Conservation (phyloP, 2,329 filamentous ascomycete genomes). For the Cytospora paraplurivora region DNA sequence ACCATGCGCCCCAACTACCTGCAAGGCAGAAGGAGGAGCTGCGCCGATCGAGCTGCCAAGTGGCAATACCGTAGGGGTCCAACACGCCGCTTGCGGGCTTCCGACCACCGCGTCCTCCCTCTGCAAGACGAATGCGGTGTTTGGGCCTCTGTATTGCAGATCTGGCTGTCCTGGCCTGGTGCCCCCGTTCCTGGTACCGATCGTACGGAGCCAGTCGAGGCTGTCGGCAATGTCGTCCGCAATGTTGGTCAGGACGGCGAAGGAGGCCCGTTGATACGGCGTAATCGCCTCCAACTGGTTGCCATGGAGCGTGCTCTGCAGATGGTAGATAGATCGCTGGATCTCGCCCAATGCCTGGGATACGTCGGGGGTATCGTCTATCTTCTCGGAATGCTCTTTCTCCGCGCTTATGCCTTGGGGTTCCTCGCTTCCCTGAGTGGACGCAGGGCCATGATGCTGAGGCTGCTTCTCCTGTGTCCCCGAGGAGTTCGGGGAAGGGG, state of each 20-base stretch:
- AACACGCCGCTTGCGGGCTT: background rate
- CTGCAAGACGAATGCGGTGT: background rate
- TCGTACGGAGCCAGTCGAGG: background rate
- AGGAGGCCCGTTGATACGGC: background rate
- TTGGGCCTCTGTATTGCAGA: background rate
- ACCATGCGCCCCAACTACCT: background rate
- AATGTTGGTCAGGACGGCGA: background rate
- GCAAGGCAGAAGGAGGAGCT: background rate
- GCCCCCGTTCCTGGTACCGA: background rate
- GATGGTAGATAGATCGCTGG: no score
- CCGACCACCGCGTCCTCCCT: background rate
- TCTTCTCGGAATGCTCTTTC: background rate
- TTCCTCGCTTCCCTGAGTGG: background rate
- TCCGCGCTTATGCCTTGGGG: background rate
- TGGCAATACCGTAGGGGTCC: background rate
- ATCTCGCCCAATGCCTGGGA: background rate
- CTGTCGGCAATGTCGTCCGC: slow-evolving; percentile 5
- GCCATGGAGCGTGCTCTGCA: background rate
- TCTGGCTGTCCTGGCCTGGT: background rate
- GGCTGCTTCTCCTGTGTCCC: no score
- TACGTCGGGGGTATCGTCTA: background rate
- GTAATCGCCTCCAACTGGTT: background rate
- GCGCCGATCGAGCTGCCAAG: background rate
- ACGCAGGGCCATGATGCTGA: background rate
- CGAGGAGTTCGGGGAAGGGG: background rate